These are phyloP conservation scores for Fusarium fujikuroi DNA, from an alignment of 2,329 filamentous ascomycete species.

Conservation along the genomic window DNA sequence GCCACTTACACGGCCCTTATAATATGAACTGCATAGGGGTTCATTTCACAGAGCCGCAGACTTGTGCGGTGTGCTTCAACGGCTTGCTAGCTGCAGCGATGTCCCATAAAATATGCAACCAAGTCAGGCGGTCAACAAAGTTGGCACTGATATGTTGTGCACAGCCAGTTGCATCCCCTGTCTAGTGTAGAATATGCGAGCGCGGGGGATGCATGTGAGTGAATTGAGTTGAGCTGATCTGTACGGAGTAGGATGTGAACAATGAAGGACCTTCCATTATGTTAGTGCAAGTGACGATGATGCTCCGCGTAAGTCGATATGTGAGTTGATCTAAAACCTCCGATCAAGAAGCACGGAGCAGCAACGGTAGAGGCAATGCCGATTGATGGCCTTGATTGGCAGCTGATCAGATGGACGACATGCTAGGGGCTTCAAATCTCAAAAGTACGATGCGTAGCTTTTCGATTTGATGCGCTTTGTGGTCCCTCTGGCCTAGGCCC, in stretches of 20 bases:
- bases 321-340: constrained; percentile 13
- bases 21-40: constrained; percentile 43
- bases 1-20: constrained; percentile 36
- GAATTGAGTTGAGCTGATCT: constrained; percentile 14
- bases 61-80: constrained; percentile 47
- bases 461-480: constrained; percentile 36
- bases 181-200: constrained; percentile 40
- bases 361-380: constrained; percentile 30
- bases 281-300: constrained; percentile 7
- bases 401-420: constrained; percentile 6
- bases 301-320: constrained; percentile 38
- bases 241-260: background rate
- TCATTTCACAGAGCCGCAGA: constrained; percentile 43
- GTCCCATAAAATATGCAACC: constrained; percentile 49
- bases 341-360: constrained; percentile 41
- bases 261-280: constrained; percentile 1
- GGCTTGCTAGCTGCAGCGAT: constrained; percentile 42
- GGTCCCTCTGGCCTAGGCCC: background rate
- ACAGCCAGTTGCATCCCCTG: constrained; percentile 31
- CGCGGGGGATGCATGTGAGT: constrained; percentile 28
- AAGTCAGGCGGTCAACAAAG: constrained; percentile 46
- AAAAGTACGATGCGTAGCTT: constrained; percentile 28
- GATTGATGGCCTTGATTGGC: constrained; percentile 39
- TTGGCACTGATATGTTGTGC: constrained; percentile 38
- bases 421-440: constrained; percentile 26